A percentile compares a stretch with the other conserved stretches of the same genome.
Conservation (phyloP, 768 basidiomycete species). For the Mycena polygramma region DNA sequence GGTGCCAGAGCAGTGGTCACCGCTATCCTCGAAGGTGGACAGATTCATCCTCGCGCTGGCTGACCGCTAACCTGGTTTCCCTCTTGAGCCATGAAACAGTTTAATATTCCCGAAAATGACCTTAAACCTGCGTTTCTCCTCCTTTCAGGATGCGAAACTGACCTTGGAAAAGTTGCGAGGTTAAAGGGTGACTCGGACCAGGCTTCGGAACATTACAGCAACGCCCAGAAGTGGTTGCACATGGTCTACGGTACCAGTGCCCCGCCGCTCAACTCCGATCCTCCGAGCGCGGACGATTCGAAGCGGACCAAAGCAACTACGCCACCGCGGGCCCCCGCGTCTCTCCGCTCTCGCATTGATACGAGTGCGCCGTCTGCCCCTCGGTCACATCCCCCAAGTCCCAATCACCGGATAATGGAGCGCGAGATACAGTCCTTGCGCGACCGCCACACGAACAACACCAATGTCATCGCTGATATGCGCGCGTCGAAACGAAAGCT, state of each 20-base stretch:
- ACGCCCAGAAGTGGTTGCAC: conserved; percentile 60
- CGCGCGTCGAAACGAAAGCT: conserved; percentile 58
- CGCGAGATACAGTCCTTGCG: conserved; percentile 57
- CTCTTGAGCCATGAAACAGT: conserved; percentile 55
- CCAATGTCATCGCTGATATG: conserved; percentile 46
- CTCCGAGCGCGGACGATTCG: conserved; percentile 7
- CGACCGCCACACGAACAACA: conserved; percentile 47
- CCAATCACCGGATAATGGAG: conserved; percentile 40
- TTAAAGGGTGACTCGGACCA: conserved; percentile 42
- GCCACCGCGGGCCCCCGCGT: conserved; percentile 28
- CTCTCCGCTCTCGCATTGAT: conserved; percentile 24
- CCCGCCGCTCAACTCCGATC: conserved; percentile 1
- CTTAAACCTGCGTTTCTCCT: conserved; percentile 66
- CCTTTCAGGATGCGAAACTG: conserved; percentile 67
- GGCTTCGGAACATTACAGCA: conserved; percentile 53
- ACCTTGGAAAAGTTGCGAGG: conserved; percentile 54
- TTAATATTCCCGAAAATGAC: conserved; percentile 51
- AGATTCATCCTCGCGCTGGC: conserved; percentile 19
- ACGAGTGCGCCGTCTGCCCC: conserved; percentile 22
- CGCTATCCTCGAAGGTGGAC: conserved; percentile 62
- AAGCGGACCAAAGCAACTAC: conserved; percentile 2
- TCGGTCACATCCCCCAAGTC: conserved; percentile 16
- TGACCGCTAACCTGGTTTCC: conserved; percentile 14
- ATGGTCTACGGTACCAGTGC: conserved; percentile 58
- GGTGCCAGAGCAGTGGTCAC: conserved; percentile 60